Evolutionary conservation across 1,284 basidiomycete genomes (phyloP).

Genomic region (Anthracocystis setariae): DNA sequence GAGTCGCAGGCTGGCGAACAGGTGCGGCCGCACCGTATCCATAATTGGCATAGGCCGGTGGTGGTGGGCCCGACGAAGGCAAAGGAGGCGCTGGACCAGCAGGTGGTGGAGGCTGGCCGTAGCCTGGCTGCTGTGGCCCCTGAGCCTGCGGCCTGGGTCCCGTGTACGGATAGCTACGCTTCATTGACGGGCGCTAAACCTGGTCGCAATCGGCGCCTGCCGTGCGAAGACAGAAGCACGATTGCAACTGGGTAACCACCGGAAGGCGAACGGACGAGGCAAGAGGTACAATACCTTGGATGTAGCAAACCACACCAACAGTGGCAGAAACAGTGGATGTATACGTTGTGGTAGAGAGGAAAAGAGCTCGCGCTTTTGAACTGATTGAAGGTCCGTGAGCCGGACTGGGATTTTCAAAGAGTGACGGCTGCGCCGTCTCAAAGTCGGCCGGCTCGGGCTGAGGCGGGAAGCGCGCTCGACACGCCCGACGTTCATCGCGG

Average conservation of each 20-base stretch:
- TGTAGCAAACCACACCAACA: not conserved
- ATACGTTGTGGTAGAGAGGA: not conserved
- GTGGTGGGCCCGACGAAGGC: constrained; percentile 21
- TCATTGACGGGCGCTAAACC: constrained; percentile 14
- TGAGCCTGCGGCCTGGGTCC: constrained; percentile 16
- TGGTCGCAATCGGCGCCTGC: not conserved
- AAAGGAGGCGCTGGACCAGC: constrained; percentile 41
- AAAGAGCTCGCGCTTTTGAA: not conserved
- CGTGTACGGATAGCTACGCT: constrained; percentile 28
- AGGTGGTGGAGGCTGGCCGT: constrained; percentile 38
- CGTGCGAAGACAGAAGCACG: not conserved
- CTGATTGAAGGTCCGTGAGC: not conserved
- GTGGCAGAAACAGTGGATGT: not conserved
- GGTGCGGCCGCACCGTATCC: constrained; percentile 49
- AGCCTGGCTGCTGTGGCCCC: constrained; percentile 15
- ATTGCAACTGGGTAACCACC: not conserved
- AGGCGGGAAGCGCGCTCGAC: not conserved
- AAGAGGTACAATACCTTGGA: not conserved
- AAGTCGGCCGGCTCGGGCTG: not conserved
- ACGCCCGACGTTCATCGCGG: not conserved
- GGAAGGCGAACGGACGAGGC: not conserved
- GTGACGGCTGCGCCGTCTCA: not conserved
- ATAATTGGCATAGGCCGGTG: constrained; percentile 52
- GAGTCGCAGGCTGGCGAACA: constrained; percentile 10
- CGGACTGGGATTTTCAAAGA: no score